Conservation (phyloP, 768 basidiomycete species). For the Tubosaeta brunneosetosa region DNA sequence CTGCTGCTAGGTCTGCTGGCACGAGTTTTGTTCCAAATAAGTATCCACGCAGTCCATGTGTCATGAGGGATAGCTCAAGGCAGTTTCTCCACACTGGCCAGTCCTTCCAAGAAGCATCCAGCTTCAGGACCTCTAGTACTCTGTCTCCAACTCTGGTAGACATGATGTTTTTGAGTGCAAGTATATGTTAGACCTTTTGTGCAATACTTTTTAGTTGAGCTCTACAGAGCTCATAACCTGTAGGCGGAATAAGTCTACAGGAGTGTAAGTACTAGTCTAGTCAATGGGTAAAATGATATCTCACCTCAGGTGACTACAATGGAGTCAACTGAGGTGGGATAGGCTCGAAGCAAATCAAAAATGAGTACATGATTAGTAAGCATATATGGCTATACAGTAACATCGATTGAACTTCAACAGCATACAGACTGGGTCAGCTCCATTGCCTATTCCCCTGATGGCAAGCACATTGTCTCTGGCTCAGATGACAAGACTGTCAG, state of each 20-base stretch:
- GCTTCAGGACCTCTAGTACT: neutral
- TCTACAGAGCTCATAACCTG: neutral
- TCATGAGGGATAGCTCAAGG: neutral
- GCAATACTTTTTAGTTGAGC: neutral
- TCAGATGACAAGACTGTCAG: too few species aligned
- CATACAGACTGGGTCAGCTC: too few species aligned
- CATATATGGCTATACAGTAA: too few species aligned
- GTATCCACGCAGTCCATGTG: neutral
- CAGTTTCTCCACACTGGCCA: neutral
- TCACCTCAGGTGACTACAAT: too few species aligned
- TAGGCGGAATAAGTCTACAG: neutral
- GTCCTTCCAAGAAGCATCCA: neutral
- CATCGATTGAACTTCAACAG: too few species aligned
- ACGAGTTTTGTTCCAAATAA: neutral
- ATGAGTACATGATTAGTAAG: too few species aligned
- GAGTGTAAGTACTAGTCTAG: neutral
- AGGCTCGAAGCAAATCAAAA: too few species aligned
- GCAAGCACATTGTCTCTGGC: too few species aligned
- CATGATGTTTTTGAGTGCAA: neutral
- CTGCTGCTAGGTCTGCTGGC: neutral
- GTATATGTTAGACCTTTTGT: neutral
- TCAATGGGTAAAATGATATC: too few species aligned
- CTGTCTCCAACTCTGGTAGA: neutral
- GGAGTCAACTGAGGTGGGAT: too few species aligned
- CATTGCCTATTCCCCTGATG: too few species aligned